phyloP scores from a whole-genome alignment of 345 rosid species.

The Rhodamnia argentea region DNA sequence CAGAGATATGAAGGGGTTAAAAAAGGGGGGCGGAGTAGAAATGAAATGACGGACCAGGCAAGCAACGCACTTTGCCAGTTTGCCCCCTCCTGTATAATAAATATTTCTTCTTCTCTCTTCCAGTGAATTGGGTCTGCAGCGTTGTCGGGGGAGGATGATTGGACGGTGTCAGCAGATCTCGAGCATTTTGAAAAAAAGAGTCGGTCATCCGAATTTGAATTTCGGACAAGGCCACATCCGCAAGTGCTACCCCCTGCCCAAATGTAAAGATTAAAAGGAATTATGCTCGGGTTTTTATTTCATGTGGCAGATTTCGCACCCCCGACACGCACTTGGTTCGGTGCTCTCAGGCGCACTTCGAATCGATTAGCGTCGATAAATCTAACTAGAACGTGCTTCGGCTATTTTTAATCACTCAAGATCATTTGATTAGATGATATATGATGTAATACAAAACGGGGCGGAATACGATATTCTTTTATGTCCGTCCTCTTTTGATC shows the following conservation, averaged over 20 bases:
- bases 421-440: neutral
- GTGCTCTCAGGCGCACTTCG: neutral
- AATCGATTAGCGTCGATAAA: neutral
- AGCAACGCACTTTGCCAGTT: neutral
- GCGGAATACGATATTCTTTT: neutral
- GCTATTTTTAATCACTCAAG: neutral
- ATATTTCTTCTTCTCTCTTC: neutral
- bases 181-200: neutral
- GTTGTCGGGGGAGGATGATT: neutral
- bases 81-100: neutral
- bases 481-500: neutral
- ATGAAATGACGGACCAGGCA: neutral
- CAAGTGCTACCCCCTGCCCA: neutral
- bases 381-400: neutral
- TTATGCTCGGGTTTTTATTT: neutral
- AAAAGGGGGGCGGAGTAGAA: neutral
- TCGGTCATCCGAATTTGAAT: neutral
- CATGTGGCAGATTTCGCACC: neutral
- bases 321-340: neutral
- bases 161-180: neutral
- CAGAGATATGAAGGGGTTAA: neutral
- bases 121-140: neutral
- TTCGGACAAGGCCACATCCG: neutral
- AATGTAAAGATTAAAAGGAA: neutral
- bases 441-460: accelerated